Conservation (phyloP, 2,329 filamentous ascomycete genomes). For the Thelonectria blattea region DNA sequence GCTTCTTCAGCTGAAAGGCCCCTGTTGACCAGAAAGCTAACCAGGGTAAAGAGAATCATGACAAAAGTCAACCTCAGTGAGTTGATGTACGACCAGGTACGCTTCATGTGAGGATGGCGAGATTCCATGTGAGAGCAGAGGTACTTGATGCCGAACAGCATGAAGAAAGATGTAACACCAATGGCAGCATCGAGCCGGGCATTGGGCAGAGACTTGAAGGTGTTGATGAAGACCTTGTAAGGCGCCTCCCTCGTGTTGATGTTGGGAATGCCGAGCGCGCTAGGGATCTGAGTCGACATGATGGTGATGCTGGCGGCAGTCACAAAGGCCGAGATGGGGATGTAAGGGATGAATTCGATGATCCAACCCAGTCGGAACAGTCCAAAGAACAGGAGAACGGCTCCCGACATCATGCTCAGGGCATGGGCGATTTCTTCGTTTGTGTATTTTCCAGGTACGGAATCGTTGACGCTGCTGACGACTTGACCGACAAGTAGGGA, state of each 20-base stretch:
- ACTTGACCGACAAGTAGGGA: constrained; percentile 58
- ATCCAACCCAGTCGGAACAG: constrained; percentile 56
- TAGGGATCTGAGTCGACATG: constrained; percentile 54
- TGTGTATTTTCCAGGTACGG: constrained; percentile 43
- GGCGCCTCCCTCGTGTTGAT: constrained; percentile 54
- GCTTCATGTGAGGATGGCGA: constrained; percentile 64
- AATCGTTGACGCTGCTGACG: constrained; percentile 45
- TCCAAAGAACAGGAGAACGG: constrained; percentile 52
- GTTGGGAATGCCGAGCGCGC: constrained; percentile 49
- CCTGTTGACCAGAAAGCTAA: constrained; percentile 72
- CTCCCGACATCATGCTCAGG: constrained; percentile 53
- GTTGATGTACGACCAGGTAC: constrained; percentile 74
- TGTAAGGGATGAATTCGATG: constrained; percentile 58
- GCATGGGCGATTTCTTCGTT: constrained; percentile 51
- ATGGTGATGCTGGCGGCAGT: constrained; percentile 59
- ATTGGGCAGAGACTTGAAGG: constrained; percentile 46
- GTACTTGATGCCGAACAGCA: constrained; percentile 70
- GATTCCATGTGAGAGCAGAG: constrained; percentile 65
- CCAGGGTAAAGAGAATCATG: constrained; percentile 76
- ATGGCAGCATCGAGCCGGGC: constrained; percentile 72
- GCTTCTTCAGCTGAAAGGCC: constrained; percentile 53
- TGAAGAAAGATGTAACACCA: constrained; percentile 69
- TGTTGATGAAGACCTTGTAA: constrained; percentile 53
- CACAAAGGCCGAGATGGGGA: constrained; percentile 58
- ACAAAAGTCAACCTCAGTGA: constrained; percentile 78